A percentile compares a stretch with the other conserved stretches of the same genome.
Conservation (phyloP, 2,329 filamentous ascomycete species). For the Neurospora crassa region DNA sequence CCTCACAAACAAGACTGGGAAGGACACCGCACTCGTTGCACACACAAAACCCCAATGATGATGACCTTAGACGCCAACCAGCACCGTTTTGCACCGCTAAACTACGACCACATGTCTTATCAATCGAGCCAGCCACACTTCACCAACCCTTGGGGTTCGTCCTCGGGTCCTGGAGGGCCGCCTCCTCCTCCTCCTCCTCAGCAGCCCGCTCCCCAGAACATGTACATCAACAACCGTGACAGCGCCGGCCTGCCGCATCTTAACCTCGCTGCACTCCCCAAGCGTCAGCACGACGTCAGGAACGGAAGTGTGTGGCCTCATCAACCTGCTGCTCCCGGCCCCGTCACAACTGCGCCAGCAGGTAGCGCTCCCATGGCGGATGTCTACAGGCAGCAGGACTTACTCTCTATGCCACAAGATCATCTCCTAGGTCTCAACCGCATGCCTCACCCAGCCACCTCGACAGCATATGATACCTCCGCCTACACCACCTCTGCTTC, state of each 20-base stretch:
- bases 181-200: slow-evolving; percentile 29
- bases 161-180: slow-evolving; percentile 35
- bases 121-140: slow-evolving; percentile 65
- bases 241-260: slow-evolving; percentile 48
- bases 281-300: slow-evolving; percentile 44
- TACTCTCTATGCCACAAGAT: slow-evolving; percentile 68
- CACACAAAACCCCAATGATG: slow-evolving; percentile 55
- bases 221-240: slow-evolving; percentile 52
- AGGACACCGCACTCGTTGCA: slow-evolving; percentile 3
- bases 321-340: slow-evolving; percentile 54
- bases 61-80: slow-evolving; percentile 91
- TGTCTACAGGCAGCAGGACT: slow-evolving; percentile 52
- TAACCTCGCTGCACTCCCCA: slow-evolving; percentile 45
- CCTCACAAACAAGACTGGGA: slow-evolving; percentile 3
- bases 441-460: slow-evolving; percentile 43
- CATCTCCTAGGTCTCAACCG: slow-evolving; percentile 56
- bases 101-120: slow-evolving; percentile 68
- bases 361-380: slow-evolving; percentile 52
- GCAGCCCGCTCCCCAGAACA: slow-evolving; percentile 43
- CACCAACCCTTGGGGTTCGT: slow-evolving; percentile 78
- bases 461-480: slow-evolving; percentile 61
- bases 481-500: slow-evolving; percentile 59
- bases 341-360: slow-evolving; percentile 65
- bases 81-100: slow-evolving; percentile 67
- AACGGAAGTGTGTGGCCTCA: slow-evolving; percentile 28